Conservation (phyloP, 2,329 filamentous ascomycete genomes). For the Aspergillus awamori region DNA sequence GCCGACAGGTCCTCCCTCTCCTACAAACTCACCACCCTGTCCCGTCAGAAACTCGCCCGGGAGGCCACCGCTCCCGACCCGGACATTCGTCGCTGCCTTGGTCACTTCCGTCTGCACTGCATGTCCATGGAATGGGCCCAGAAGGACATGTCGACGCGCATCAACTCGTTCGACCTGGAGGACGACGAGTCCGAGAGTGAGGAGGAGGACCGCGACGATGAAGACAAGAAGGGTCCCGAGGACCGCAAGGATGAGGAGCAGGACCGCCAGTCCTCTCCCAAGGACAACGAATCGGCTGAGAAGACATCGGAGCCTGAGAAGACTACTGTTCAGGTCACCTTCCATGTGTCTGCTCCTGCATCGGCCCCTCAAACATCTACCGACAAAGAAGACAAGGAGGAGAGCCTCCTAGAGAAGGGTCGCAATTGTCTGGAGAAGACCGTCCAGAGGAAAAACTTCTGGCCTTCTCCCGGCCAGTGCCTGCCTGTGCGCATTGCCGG, state of each 20-base stretch:
- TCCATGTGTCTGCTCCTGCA: slow-evolving; percentile 19
- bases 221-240: slow-evolving; percentile 15
- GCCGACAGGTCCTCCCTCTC: slow-evolving; percentile 39
- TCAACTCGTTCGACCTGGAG: slow-evolving; percentile 41
- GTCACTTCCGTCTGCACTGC: slow-evolving; percentile 38
- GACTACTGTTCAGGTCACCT: slow-evolving; percentile 19
- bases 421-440: slow-evolving; percentile 33
- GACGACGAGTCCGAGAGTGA: slow-evolving; percentile 35
- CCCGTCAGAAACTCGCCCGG: slow-evolving; percentile 39
- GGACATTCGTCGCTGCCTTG: slow-evolving; percentile 39
- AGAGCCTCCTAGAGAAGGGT: slow-evolving; percentile 31
- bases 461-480: slow-evolving; percentile 27
- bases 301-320: slow-evolving; percentile 9
- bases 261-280: background rate
- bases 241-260: slow-evolving; percentile 10
- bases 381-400: slow-evolving; percentile 18
- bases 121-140: slow-evolving; percentile 39
- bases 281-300: slow-evolving; percentile 5
- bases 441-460: slow-evolving; percentile 29
- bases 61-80: slow-evolving; percentile 41
- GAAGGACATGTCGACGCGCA: slow-evolving; percentile 39
- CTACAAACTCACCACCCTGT: slow-evolving; percentile 40
- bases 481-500: slow-evolving; percentile 26
- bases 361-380: background rate
- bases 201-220: slow-evolving; percentile 17